Evolutionary conservation across 768 basidiomycete genomes (phyloP).

Genomic region (Butyriboletus loyo): DNA sequence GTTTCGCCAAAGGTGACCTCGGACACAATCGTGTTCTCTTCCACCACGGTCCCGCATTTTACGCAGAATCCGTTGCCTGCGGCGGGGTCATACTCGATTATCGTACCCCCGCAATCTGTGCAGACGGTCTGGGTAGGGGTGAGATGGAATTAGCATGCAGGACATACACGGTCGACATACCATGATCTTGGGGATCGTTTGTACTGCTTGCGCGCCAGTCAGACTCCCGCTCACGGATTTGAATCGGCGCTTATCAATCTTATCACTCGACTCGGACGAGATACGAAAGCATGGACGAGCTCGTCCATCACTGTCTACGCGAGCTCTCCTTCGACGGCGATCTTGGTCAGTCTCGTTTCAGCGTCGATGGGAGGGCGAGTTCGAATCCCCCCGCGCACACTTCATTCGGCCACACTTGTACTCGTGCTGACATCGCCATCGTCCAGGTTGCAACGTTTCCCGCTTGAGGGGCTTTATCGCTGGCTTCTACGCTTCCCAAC

Average conservation of each 20-base stretch:
- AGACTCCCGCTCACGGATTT: neutral
- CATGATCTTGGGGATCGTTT: slow-evolving; percentile 8
- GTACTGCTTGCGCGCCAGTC: neutral
- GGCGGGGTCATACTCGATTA: slow-evolving; percentile 81
- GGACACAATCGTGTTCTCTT: slow-evolving; percentile 91
- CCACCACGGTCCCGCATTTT: slow-evolving; percentile 84
- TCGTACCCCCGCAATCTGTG: slow-evolving; percentile 75
- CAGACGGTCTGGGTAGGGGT: slow-evolving; percentile 51
- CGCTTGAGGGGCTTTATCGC: slow-evolving; percentile 67
- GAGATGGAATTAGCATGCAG: neutral
- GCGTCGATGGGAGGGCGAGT: slow-evolving; percentile 29
- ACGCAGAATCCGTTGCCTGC: slow-evolving; percentile 86
- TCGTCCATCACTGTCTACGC: slow-evolving; percentile 78
- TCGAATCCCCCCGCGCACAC: slow-evolving; percentile 42
- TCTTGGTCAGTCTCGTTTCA: slow-evolving; percentile 56
- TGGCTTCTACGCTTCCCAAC: slow-evolving; percentile 54
- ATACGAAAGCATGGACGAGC: slow-evolving; percentile 66
- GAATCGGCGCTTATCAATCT: neutral
- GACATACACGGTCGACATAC: slow-evolving; percentile 4
- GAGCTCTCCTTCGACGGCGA: slow-evolving; percentile 91
- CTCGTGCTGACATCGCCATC: slow-evolving; percentile 4
- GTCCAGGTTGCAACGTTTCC: slow-evolving; percentile 68
- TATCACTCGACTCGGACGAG: neutral
- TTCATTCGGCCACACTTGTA: slow-evolving; percentile 20
- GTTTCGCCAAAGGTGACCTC: slow-evolving; percentile 97